A percentile compares a stretch with the other conserved stretches of the same genome.
Evolutionary conservation across 805 yeast species (phyloP).

Genomic region (Ogataea henricii): DNA sequence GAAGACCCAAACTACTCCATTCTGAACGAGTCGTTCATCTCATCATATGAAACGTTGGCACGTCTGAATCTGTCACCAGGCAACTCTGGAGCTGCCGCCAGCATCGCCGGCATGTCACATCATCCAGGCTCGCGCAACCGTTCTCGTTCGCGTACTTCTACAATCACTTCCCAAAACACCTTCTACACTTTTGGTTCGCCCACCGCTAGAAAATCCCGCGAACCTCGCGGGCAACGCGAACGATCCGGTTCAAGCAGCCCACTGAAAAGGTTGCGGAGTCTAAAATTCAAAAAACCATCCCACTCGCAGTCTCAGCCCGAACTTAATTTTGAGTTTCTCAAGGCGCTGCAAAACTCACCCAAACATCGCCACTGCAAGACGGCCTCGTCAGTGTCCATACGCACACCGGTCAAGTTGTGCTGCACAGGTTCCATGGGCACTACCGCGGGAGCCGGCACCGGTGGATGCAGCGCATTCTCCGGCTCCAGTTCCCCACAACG

Average conservation of each 20-base stretch:
- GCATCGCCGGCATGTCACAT: neutral
- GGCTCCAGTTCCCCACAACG: neutral
- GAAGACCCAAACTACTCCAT: constrained; percentile 8
- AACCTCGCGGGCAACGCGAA: constrained; percentile 9
- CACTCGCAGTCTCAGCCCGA: constrained; percentile 28
- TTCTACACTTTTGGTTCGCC: constrained; percentile 4
- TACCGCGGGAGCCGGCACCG: neutral
- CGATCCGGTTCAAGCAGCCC: constrained; percentile 29
- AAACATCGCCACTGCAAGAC: constrained; percentile 22
- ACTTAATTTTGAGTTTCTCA: constrained; percentile 30
- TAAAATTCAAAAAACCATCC: constrained; percentile 22
- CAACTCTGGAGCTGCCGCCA: neutral
- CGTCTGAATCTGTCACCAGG: constrained; percentile 12
- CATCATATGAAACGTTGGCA: constrained; percentile 17
- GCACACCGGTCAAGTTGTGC: constrained; percentile 19
- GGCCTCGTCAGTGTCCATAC: constrained; percentile 19
- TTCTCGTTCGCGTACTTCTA: constrained; percentile 7
- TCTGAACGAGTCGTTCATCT: constrained; percentile 14
- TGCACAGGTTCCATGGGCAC: neutral
- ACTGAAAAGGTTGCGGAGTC: constrained; percentile 27
- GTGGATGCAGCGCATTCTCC: neutral
- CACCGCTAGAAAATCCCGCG: constrained; percentile 5
- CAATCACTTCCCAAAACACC: constrained; percentile 8
- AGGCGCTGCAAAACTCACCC: constrained; percentile 32
- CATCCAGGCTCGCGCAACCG: neutral